Base-by-base conservation (phyloP, 2,329 filamentous ascomycete species). In the Dothidotthia symphoricarpi region DNA sequence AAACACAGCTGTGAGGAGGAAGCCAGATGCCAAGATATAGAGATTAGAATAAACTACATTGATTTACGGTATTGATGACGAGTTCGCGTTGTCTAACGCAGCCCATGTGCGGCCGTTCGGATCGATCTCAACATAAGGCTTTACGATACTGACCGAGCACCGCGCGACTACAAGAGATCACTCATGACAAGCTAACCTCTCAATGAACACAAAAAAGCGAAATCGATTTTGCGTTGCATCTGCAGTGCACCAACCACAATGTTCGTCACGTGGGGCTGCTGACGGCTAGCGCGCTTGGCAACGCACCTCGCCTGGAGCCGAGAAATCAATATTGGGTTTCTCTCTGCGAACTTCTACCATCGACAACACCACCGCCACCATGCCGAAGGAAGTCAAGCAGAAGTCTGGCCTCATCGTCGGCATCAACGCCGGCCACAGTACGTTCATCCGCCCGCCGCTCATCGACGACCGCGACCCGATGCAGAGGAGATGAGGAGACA, bases 391-490 rank as follows among this genome's bases (percentile, higher is more conserved):
- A 69, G 71, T 75, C 62, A 74, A 74, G 69, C 72, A 75, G 66
- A 72, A 68, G 63, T 72, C 69, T 59, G 73, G 65, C 60, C 59
- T 83, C 66, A 71, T 75, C 69, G 68, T 77, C 64, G 81, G 81
- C 66, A 68, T 81, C 63, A 83, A 83, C 72, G 74, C 74, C 64
- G 81, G 81, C 68, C 79, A 82, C 69, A 57, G 81, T 83, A 81
- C 67, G 80, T 82, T 55, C 39, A 30, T 31, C 39, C 50, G 22
- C 47, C 27, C 50, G 43, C 51, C 48, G 36, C 43, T 34, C 37
- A 24, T 35, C 50, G 36, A 36, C 39, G 42, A 49, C 29, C 34
- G 27, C 33, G 32, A 32, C 39, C 33, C 44, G 40, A 45, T 29
- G 36, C 33, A 30, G 28, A 27, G 31, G 17, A 33, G 33, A 41